Evolutionary conservation across 2,329 filamentous ascomycete species (phyloP), one percentile per base, ranked within the genome.

Genomic region (Coniella vitis): DNA sequence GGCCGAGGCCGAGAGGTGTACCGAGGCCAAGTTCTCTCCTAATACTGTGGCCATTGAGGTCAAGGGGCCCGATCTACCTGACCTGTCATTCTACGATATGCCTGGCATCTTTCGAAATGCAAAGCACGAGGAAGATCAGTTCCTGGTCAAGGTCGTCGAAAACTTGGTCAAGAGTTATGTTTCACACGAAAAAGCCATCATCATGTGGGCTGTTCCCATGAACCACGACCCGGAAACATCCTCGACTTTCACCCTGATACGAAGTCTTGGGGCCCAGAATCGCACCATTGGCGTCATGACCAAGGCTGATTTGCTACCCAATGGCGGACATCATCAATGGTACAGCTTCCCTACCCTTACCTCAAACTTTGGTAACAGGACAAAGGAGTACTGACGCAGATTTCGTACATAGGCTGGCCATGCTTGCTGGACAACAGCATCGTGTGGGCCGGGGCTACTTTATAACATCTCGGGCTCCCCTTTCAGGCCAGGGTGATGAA

Each of bases 81-180:
- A 87, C 5, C 63, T 95, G 0, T 88, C 84, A 0, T 94, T 95
- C 57, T 91, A 87, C 53, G 90, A 95, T 53, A 73, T 95, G 0
- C 90, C 90, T 0, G 90, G 90, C 0, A 81, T 94, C 0, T 91
- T 95, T 53, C 80, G 82, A 17, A 84, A 84, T 7, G 76, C 83
- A 0, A 78, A 81, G 2, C 72, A 81, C 7, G 76, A 76, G 7
- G 71, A 78, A 3, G 81, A 90, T 14, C 72, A 77, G 9, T 86
- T 86, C 49, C 69, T 91, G 0, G 84, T 90, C 12, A 70, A 75
- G 0, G 79, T 93, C 0, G 85, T 95, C 0, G 74, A 81, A 44
- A 85, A 86, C 16, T 62, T 95, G 0, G 82, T 88, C 0, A 74
- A 71, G 2, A 71, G 81, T 1, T 94, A 94, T 55, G 83, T 95